These are phyloP conservation scores for Eucalyptus cloeziana DNA, from an alignment of 345 rosid genomes.

Conservation along the genomic window DNA sequence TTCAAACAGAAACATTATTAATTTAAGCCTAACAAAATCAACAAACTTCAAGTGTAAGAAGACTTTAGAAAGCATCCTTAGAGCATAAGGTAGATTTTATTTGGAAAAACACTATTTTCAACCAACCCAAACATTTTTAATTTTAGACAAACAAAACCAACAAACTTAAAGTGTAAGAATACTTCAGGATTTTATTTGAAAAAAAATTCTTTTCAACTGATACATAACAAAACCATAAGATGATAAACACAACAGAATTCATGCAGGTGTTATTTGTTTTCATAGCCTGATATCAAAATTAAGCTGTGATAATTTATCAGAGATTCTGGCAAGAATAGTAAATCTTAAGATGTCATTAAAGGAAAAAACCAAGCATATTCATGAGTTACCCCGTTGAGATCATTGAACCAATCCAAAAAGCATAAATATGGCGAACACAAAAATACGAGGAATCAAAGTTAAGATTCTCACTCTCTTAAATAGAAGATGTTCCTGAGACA, in stretches of 20 bases:
- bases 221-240: background rate
- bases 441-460: background rate
- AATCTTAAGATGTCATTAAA: background rate
- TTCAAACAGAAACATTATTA: background rate
- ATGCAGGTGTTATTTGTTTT: background rate
- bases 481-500: slow-evolving; percentile 25
- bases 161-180: background rate
- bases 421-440: background rate
- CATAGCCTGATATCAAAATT: background rate
- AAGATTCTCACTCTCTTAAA: slow-evolving; percentile 49
- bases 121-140: background rate
- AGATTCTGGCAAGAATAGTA: background rate
- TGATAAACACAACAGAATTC: background rate
- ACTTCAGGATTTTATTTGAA: background rate
- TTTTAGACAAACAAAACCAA: background rate
- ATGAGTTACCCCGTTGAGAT: background rate
- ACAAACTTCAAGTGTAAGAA: background rate
- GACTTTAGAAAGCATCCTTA: background rate
- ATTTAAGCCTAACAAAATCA: background rate
- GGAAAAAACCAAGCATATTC: background rate
- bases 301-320: background rate
- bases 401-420: background rate
- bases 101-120: background rate
- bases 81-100: background rate
- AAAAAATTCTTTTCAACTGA: background rate